Evolutionary conservation across 1,139 yeast species (phyloP).

Genomic region (Lodderomyces metapsilosis): DNA sequence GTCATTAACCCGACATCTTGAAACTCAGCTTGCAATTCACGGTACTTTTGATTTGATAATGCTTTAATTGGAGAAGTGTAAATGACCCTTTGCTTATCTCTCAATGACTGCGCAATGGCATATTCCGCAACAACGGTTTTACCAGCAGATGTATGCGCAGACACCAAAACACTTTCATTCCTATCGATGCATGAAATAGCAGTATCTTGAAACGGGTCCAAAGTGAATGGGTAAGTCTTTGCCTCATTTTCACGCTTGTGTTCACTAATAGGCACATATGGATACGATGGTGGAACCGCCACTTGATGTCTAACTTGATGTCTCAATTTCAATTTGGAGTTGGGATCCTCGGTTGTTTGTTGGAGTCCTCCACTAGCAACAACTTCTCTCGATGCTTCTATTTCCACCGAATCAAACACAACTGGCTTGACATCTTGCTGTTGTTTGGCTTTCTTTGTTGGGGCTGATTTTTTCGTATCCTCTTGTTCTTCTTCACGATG

Average conservation of each 20-base stretch:
- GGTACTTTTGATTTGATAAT: slow-evolving; percentile 89
- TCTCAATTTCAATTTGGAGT: slow-evolving; percentile 64
- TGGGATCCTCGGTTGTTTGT: slow-evolving; percentile 37
- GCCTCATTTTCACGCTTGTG: slow-evolving; percentile 77
- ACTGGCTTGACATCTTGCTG: slow-evolving; percentile 53
- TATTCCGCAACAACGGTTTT: slow-evolving; percentile 98
- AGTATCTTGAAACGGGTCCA: slow-evolving; percentile 96
- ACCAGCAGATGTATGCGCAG: slow-evolving; percentile 99
- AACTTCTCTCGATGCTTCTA: slow-evolving; percentile 88
- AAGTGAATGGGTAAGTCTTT: slow-evolving; percentile 82
- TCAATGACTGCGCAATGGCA: slow-evolving; percentile 91
- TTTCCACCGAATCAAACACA: slow-evolving; percentile 86
- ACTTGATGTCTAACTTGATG: slow-evolving; percentile 98
- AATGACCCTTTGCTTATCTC: slow-evolving; percentile 90
- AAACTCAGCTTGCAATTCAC: slow-evolving; percentile 89
- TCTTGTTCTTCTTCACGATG: slow-evolving; percentile 5
- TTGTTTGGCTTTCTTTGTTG: slow-evolving; percentile 16
- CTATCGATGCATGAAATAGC: slow-evolving; percentile 93
- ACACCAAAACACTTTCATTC: slow-evolving; percentile 92
- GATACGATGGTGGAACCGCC: slow-evolving; percentile 88
- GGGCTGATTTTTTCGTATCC: slow-evolving; percentile 11
- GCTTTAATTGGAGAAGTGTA: slow-evolving; percentile 98
- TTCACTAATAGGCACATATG: slow-evolving; percentile 83
- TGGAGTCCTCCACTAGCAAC: slow-evolving; percentile 73
- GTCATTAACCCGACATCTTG: slow-evolving; percentile 97